Conservation (phyloP, 1,284 basidiomycete genomes). For the Mycena sp. region DNA sequence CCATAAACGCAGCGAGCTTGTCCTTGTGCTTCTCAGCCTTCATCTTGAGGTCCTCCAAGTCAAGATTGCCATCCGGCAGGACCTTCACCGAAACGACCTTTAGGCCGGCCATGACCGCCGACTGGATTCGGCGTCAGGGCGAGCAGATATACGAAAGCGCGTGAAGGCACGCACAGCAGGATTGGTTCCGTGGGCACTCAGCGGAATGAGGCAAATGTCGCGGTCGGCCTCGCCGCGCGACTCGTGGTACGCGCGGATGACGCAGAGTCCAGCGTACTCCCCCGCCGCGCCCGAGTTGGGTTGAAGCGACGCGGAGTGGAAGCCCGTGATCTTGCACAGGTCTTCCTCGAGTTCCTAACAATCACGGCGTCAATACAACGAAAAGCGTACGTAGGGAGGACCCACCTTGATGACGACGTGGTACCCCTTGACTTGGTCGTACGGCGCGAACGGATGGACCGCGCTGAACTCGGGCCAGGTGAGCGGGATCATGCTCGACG, state of each 20-base stretch:
- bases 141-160: not conserved
- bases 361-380: constrained; percentile 9
- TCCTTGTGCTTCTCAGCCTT: constrained; percentile 95
- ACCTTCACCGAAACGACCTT: constrained; percentile 96
- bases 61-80: constrained; percentile 87
- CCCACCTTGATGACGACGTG: constrained; percentile 79
- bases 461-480: constrained; percentile 93
- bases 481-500: constrained; percentile 95
- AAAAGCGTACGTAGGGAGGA: not conserved
- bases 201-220: constrained; percentile 93
- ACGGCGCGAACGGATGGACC: constrained; percentile 94
- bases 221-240: constrained; percentile 88
- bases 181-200: constrained; percentile 97
- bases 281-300: constrained; percentile 98
- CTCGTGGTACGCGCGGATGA: constrained; percentile 95
- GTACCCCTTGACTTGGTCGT: constrained; percentile 93
- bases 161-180: constrained; percentile 73
- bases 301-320: constrained; percentile 94
- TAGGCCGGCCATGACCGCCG: constrained; percentile 96
- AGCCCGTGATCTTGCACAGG: constrained; percentile 94
- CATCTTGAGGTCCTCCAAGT: constrained; percentile 84
- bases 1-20: constrained; percentile 96
- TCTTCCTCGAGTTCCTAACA: constrained; percentile 87
- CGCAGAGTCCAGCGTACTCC: constrained; percentile 93
- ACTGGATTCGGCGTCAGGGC: constrained; percentile 54